These are phyloP conservation scores for Auricularia sp. DNA, from an alignment of 768 basidiomycete genomes.

Conservation along the genomic window DNA sequence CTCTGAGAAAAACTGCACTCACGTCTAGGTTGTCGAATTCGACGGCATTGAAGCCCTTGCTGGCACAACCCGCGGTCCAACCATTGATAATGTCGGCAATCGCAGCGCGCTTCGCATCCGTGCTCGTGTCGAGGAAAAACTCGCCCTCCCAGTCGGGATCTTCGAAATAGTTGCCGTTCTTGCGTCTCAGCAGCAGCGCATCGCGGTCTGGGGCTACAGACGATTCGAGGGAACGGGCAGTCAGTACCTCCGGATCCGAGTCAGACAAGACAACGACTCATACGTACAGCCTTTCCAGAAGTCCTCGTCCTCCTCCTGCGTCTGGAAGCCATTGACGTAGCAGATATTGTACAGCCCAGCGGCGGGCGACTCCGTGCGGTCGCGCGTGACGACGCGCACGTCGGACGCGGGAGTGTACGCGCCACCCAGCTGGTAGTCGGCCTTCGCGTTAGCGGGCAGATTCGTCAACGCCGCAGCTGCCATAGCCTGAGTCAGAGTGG, in stretches of 20 bases:
- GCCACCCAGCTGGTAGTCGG: neutral
- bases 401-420: neutral
- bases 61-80: neutral
- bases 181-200: neutral
- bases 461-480: neutral
- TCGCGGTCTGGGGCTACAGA: neutral
- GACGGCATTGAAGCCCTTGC: neutral
- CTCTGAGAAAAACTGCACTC: neutral
- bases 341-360: neutral
- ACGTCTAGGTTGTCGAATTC: neutral
- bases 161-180: neutral
- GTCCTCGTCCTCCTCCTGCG: neutral
- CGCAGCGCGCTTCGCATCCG: neutral
- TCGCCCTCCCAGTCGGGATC: neutral
- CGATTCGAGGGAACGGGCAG: neutral
- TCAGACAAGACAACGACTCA: too few species aligned
- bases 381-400: neutral
- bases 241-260: too few species aligned
- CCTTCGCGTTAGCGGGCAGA: neutral
- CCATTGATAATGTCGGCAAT: neutral
- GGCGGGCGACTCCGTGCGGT: neutral
- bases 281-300: neutral
- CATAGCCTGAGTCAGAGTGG: too few species aligned
- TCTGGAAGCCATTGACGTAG: constrained; percentile 1
- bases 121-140: neutral